A percentile compares a stretch with the other conserved stretches of the same genome.
Evolutionary conservation across 495 filamentous ascomycete species (phyloP).

Genomic region (Hypoxylon fuscum): DNA sequence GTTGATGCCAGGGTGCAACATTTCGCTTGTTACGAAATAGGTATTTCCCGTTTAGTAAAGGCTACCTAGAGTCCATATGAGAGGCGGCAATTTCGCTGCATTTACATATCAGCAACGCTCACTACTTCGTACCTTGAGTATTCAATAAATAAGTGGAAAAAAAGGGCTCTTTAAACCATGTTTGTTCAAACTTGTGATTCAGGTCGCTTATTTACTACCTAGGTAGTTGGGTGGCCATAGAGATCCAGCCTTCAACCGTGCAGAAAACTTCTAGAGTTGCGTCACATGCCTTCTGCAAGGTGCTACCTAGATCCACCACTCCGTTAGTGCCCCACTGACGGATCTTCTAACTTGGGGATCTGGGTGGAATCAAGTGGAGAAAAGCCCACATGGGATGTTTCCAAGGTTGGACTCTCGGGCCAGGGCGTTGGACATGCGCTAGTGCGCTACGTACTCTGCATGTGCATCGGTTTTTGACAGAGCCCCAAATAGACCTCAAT

Average conservation of each 20-base stretch:
- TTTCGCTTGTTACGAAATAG: no score
- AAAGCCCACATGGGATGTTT: conserved; percentile 37
- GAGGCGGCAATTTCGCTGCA: no score
- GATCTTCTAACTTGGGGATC: conserved; percentile 39
- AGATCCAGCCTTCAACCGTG: conserved; percentile 27
- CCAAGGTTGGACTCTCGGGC: conserved; percentile 40
- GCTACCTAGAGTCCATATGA: no score
- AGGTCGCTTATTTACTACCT: not conserved
- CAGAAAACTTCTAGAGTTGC: conserved; percentile 31
- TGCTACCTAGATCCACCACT: conserved; percentile 35
- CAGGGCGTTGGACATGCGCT: conserved; percentile 33
- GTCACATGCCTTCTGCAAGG: conserved; percentile 41
- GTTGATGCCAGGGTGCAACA: no score
- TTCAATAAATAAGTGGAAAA: no score
- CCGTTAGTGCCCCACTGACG: conserved; percentile 23
- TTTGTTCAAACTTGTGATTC: no score
- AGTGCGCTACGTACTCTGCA: conserved; percentile 13
- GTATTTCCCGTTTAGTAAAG: no score
- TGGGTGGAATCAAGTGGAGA: conserved; percentile 17
- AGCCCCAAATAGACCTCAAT: conserved; percentile 45
- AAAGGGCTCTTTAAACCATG: no score
- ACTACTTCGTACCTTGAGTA: no score
- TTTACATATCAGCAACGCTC: no score
- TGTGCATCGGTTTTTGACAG: conserved; percentile 32
- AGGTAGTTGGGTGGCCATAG: conserved; percentile 1